Percentiles rank a stretch among this genome's conserved stretches.
Conservation (phyloP, 2,329 filamentous ascomycete species). For the Apiospora koreana region DNA sequence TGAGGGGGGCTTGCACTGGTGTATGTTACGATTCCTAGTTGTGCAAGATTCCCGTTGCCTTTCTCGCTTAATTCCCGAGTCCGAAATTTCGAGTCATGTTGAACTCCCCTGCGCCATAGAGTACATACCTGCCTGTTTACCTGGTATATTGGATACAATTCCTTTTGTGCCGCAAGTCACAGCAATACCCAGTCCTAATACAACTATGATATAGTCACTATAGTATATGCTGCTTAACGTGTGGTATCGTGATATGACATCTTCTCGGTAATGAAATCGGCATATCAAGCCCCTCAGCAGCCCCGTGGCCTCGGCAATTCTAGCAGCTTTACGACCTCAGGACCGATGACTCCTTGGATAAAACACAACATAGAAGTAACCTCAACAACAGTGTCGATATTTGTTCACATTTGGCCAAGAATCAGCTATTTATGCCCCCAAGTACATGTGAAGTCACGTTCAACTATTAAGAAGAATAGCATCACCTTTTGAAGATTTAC, state of each 20-base stretch:
- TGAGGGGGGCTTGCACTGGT: not conserved
- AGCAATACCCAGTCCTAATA: not conserved
- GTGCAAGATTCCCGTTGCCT: too few relatives aligned
- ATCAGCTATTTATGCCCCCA: not conserved
- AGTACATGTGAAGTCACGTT: not conserved
- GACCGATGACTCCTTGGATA: not conserved
- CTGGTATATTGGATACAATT: too few relatives aligned
- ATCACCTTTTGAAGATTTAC: not conserved
- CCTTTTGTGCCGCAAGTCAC: too few relatives aligned
- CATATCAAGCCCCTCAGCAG: not conserved
- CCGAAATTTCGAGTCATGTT: not conserved
- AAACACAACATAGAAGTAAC: not conserved
- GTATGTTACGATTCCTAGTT: not conserved
- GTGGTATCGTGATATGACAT: not conserved
- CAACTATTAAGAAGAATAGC: not conserved
- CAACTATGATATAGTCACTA: not conserved
- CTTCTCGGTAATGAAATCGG: not conserved
- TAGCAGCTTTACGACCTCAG: not conserved
- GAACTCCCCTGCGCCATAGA: too few relatives aligned
- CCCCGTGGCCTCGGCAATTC: not conserved
- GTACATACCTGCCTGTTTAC: not conserved
- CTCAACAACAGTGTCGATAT: not conserved
- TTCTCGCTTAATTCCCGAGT: not conserved
- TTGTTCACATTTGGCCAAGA: not conserved
- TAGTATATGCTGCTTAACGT: not conserved